A percentile compares a stretch with the other conserved stretches of the same genome.
These are phyloP conservation scores for Brassica hybrid DNA, from an alignment of 441 rosid genomes.

Conservation along the genomic window DNA sequence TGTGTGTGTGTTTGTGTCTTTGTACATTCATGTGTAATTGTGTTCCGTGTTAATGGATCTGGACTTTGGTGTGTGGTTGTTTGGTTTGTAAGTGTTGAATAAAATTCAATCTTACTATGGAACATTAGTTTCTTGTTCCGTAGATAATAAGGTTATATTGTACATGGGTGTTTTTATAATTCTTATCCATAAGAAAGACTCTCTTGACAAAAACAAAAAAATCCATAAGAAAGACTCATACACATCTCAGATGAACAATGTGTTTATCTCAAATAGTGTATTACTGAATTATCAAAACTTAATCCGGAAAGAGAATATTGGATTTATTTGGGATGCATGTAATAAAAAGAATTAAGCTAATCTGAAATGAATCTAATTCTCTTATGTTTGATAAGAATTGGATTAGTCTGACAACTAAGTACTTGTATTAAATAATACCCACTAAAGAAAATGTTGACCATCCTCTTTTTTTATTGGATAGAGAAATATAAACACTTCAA, in stretches of 20 bases:
- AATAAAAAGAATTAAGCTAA: neutral
- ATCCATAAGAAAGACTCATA: neutral
- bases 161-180: neutral
- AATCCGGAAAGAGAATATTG: neutral
- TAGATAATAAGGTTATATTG: no score
- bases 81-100: slow-evolving; percentile 29
- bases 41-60: slow-evolving; percentile 25
- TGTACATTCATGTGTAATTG: slow-evolving; percentile 21
- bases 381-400: slow-evolving; percentile 22
- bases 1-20: slow-evolving; percentile 1
- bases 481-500: slow-evolving; percentile 2
- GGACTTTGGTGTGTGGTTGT: slow-evolving; percentile 35
- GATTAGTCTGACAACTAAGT: neutral
- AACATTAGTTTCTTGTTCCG: slow-evolving; percentile 33
- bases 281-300: neutral
- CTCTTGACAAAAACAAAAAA: no score
- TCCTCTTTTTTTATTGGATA: neutral
- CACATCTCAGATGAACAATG: neutral
- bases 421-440: neutral
- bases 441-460: slow-evolving; percentile 14
- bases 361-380: neutral
- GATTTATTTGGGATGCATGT: neutral
- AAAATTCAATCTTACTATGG: slow-evolving; percentile 29
- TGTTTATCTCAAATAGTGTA: slow-evolving; percentile 1
- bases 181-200: neutral